A percentile compares a stretch with the other conserved stretches of the same genome.
These are phyloP conservation scores for Termitomyces sp. DNA, from an alignment of 768 basidiomycete species.

Conservation along the genomic window DNA sequence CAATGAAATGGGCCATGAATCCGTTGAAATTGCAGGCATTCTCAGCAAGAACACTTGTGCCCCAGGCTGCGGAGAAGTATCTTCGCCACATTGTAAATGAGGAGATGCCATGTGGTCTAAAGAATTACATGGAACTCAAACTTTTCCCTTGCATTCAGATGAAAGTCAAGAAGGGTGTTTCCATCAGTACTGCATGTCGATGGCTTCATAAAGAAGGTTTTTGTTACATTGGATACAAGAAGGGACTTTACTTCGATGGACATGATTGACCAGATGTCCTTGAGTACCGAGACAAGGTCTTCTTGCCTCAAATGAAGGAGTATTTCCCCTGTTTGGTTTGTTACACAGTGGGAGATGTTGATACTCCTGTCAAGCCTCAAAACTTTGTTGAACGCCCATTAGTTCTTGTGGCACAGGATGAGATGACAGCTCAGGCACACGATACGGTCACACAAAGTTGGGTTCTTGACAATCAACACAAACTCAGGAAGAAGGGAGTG, in stretches of 20 bases:
- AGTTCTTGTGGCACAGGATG: no score
- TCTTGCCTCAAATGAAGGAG: slow-evolving; percentile 24
- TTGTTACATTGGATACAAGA: slow-evolving; percentile 25
- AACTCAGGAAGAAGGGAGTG: no score
- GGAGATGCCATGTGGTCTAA: slow-evolving; percentile 32
- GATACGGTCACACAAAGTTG: slow-evolving; percentile 28
- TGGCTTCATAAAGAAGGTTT: no score
- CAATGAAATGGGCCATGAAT: slow-evolving; percentile 33
- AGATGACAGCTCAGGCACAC: slow-evolving; percentile 38
- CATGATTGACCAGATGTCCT: slow-evolving; percentile 37
- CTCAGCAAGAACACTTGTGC: slow-evolving; percentile 20
- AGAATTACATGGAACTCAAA: no score
- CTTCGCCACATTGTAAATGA: slow-evolving; percentile 20
- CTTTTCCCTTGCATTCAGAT: no score
- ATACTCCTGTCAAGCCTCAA: slow-evolving; percentile 1
- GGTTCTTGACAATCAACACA: slow-evolving; percentile 31
- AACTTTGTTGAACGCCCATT: slow-evolving; percentile 19
- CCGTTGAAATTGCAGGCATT: slow-evolving; percentile 28
- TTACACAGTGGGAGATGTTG: slow-evolving; percentile 17
- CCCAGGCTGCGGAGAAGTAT: slow-evolving; percentile 25
- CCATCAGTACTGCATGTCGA: no score
- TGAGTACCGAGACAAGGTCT: slow-evolving; percentile 25
- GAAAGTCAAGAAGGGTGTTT: no score
- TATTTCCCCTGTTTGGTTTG: slow-evolving; percentile 17
- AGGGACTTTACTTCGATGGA: slow-evolving; percentile 31